Conservation (phyloP, 768 basidiomycete genomes). For the Leccinum boreale region DNA sequence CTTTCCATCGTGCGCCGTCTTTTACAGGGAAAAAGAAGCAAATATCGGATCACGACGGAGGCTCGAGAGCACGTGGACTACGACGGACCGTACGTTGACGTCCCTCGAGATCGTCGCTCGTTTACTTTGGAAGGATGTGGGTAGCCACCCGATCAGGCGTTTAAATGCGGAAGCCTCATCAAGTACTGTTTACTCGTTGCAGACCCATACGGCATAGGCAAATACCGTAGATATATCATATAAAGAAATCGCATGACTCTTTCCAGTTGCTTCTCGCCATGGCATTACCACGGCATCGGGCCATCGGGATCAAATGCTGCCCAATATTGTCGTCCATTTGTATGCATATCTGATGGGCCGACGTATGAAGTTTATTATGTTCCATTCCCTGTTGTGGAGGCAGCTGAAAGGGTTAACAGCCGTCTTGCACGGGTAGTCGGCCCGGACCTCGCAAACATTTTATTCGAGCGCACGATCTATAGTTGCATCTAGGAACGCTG, state of each 20-base stretch:
- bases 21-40: constrained; percentile 6
- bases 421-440: neutral
- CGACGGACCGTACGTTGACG: constrained; percentile 5
- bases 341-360: neutral
- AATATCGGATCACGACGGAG: constrained; percentile 7
- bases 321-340: neutral
- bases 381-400: neutral
- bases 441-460: neutral
- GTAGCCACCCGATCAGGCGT: constrained; percentile 16
- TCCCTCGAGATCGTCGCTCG: constrained; percentile 13
- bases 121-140: constrained; percentile 23
- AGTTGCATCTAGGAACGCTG: neutral
- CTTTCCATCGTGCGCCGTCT: neutral
- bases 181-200: neutral
- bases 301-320: neutral
- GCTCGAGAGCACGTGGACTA: neutral
- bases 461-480: neutral
- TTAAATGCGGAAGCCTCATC: constrained; percentile 9
- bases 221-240: constrained; percentile 3
- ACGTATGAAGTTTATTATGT: neutral
- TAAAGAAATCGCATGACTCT: constrained; percentile 5
- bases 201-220: constrained; percentile 8
- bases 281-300: neutral
- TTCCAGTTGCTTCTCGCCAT: neutral
- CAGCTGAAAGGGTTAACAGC: neutral